These are phyloP conservation scores for Calonectria pseudoreteaudii DNA, from an alignment of 2,329 filamentous ascomycete genomes.

Conservation along the genomic window DNA sequence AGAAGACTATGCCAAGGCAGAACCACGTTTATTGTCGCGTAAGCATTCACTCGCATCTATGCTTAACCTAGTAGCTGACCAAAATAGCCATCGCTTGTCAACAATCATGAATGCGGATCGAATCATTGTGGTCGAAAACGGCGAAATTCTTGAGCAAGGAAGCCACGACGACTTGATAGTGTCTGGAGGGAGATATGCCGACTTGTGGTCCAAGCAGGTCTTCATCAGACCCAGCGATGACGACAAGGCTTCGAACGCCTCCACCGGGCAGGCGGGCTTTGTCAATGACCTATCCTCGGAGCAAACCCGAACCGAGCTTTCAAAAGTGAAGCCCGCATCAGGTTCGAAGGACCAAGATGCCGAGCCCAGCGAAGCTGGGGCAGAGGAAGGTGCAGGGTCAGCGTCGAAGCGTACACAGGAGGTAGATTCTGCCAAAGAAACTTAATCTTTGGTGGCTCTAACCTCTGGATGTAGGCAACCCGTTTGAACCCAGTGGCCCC, in stretches of 20 bases:
- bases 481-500: constrained; percentile 68
- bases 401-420: constrained; percentile 57
- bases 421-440: constrained; percentile 57
- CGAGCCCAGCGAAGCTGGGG: constrained; percentile 29
- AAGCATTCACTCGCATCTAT: constrained; percentile 41
- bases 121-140: constrained; percentile 74
- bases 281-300: constrained; percentile 54
- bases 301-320: constrained; percentile 48
- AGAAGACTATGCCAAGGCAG: constrained; percentile 68
- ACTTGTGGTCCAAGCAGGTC: constrained; percentile 74
- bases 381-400: constrained; percentile 44
- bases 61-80: constrained; percentile 18
- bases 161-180: constrained; percentile 69
- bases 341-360: constrained; percentile 40
- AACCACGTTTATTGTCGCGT: constrained; percentile 76
- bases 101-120: constrained; percentile 78
- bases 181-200: constrained; percentile 70
- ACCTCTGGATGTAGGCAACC: constrained; percentile 59
- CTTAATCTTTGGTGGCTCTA: constrained; percentile 52
- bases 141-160: constrained; percentile 73
- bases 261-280: constrained; percentile 40
- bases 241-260: constrained; percentile 33
- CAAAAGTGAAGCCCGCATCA: constrained; percentile 45
- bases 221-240: constrained; percentile 63
- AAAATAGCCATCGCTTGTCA: constrained; percentile 71